Evolutionary conservation across 2,329 filamentous ascomycete genomes (phyloP).

Genomic region (Chaetothyriales sp.): DNA sequence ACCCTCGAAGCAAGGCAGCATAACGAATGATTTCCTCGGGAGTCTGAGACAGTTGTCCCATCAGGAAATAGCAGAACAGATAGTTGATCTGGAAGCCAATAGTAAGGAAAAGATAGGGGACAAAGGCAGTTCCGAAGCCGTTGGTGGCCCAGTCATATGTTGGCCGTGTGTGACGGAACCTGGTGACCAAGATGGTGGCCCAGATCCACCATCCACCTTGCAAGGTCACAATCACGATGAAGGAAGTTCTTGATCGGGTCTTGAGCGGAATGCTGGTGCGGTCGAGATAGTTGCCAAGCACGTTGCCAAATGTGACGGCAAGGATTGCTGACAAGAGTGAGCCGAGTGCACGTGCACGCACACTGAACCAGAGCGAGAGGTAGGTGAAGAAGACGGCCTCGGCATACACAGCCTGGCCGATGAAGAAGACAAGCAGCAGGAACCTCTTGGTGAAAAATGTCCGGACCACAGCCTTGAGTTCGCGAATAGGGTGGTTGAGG

Average conservation of each 20-base stretch:
- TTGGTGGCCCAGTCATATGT: conserved; percentile 50
- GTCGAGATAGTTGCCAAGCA: conserved; percentile 50
- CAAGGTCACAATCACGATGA: conserved; percentile 24
- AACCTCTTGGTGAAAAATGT: conserved; percentile 48
- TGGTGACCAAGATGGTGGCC: conserved; percentile 49
- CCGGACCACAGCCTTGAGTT: conserved; percentile 44
- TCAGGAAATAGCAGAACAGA: conserved; percentile 57
- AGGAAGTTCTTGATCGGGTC: conserved; percentile 39
- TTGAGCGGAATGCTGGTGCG: conserved; percentile 40
- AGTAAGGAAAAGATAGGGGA: conserved; percentile 51
- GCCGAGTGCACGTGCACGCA: conserved; percentile 52
- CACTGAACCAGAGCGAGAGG: conserved; percentile 51
- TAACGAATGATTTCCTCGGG: conserved; percentile 53
- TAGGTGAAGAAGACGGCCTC: conserved; percentile 63
- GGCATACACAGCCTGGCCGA: conserved; percentile 54
- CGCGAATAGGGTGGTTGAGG: conserved; percentile 38
- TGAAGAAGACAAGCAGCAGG: conserved; percentile 49
- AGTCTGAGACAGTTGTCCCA: conserved; percentile 47
- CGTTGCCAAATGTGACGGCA: conserved; percentile 49
- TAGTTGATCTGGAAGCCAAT: conserved; percentile 60
- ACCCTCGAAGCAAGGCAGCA: conserved; percentile 49
- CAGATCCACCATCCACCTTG: conserved; percentile 56
- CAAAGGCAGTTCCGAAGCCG: conserved; percentile 53
- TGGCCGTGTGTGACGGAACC: conserved; percentile 42
- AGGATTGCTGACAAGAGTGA: conserved; percentile 56